These are phyloP conservation scores for Nemania sp. DNA, from an alignment of 2,329 filamentous ascomycete genomes.

Conservation along the genomic window DNA sequence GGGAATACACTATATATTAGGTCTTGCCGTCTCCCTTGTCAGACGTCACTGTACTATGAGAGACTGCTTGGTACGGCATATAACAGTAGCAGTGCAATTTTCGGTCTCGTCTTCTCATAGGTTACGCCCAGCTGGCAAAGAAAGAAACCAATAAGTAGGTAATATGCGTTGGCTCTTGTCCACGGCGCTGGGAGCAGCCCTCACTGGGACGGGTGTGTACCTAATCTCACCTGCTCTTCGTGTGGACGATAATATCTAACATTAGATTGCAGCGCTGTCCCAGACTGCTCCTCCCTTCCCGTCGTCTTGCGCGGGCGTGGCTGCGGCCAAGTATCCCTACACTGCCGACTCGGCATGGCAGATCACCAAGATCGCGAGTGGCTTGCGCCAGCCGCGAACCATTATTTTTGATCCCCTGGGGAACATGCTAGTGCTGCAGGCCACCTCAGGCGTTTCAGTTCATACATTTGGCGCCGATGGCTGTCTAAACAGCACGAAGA, in stretches of 20 bases:
- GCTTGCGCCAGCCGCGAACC: conserved; percentile 35
- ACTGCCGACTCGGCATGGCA: conserved; percentile 35
- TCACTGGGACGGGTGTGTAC: conserved; percentile 18
- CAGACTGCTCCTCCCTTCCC: conserved; percentile 31
- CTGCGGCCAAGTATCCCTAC: conserved; percentile 29
- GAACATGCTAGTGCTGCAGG: conserved; percentile 37
- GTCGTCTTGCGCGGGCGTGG: conserved; percentile 31
- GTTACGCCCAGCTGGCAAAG: too few relatives aligned
- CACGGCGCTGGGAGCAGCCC: conserved; percentile 10
- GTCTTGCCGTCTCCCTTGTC: not conserved
- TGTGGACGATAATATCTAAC: not conserved
- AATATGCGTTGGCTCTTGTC: conserved; percentile 19
- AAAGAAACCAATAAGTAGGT: too few relatives aligned
- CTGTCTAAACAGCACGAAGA: conserved; percentile 36
- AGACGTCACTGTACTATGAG: not conserved
- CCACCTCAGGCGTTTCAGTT: conserved; percentile 36
- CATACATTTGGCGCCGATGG: conserved; percentile 36
- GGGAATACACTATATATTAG: conserved; percentile 10
- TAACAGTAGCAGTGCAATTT: not conserved
- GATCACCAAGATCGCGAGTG: conserved; percentile 35
- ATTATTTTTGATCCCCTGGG: conserved; percentile 36
- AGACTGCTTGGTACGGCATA: not conserved
- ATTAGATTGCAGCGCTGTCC: conserved; percentile 7
- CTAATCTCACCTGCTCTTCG: not conserved
- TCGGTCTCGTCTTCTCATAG: too few relatives aligned